These are phyloP conservation scores for Exutisphaerella laricina DNA, from an alignment of 2,329 filamentous ascomycete genomes.

Conservation along the genomic window DNA sequence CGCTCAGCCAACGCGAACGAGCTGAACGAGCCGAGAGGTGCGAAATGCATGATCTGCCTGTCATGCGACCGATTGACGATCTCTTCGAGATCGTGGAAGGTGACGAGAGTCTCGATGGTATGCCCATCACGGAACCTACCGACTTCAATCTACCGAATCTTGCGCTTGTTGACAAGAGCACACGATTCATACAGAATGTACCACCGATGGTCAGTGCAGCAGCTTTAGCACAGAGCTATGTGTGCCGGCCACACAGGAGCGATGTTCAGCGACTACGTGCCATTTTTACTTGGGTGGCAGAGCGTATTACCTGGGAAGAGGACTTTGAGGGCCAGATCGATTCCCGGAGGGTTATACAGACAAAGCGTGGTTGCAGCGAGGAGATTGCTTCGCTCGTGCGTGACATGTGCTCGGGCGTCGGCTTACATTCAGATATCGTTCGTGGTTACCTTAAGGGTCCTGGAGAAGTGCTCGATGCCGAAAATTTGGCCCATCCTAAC, in stretches of 20 bases:
- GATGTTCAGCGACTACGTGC: constrained; percentile 88
- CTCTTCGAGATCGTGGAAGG: constrained; percentile 79
- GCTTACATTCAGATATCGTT: constrained; percentile 80
- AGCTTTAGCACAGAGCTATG: constrained; percentile 80
- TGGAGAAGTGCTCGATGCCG: constrained; percentile 74
- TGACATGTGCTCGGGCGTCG: constrained; percentile 90
- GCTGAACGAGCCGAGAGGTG: constrained; percentile 81
- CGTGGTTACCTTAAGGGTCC: constrained; percentile 86
- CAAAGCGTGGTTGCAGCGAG: constrained; percentile 75
- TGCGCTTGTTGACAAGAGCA: constrained; percentile 88
- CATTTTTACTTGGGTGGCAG: constrained; percentile 97
- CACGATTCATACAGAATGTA: constrained; percentile 73
- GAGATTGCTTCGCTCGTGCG: constrained; percentile 84
- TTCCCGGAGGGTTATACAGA: constrained; percentile 74
- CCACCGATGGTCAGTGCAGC: constrained; percentile 76
- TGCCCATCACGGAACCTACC: constrained; percentile 72
- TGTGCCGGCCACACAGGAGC: constrained; percentile 89
- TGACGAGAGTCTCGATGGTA: constrained; percentile 80
- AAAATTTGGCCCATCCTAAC: constrained; percentile 78
- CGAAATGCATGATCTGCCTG: constrained; percentile 87
- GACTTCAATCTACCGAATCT: constrained; percentile 70
- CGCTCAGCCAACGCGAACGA: constrained; percentile 80
- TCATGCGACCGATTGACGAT: constrained; percentile 84
- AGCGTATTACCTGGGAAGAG: constrained; percentile 92
- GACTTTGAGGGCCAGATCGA: constrained; percentile 84